Conservation (phyloP, 2,329 filamentous ascomycete genomes). For the Alternaria arborescens region DNA sequence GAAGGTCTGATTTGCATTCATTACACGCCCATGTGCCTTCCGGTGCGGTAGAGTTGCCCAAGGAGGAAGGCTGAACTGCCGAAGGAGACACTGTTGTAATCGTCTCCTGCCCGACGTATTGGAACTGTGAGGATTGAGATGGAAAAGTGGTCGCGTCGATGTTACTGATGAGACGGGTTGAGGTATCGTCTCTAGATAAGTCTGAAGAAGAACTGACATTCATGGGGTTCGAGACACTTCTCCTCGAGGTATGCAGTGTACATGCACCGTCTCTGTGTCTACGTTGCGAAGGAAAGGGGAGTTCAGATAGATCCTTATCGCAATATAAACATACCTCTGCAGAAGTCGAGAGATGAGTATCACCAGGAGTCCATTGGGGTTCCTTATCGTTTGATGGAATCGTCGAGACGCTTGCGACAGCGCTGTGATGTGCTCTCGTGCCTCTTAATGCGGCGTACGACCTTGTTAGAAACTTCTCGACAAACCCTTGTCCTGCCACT, state of each 20-base stretch:
- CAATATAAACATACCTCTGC: neutral
- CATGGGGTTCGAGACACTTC: neutral
- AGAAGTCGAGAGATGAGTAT: neutral
- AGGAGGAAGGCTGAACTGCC: neutral
- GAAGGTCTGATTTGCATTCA: neutral
- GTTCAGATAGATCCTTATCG: neutral
- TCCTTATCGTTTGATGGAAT: neutral
- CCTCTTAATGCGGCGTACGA: neutral
- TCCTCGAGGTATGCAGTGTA: neutral
- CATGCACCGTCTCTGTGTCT: neutral
- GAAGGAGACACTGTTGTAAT: neutral
- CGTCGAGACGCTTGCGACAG: neutral
- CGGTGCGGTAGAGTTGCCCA: neutral
- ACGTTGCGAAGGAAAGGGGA: neutral
- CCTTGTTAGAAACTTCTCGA: neutral
- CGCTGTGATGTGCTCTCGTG: neutral
- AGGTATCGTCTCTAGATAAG: neutral
- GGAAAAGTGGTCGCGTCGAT: neutral
- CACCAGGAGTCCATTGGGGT: neutral
- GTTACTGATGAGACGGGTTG: neutral
- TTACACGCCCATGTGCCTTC: constrained; percentile 9
- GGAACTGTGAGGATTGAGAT: neutral
- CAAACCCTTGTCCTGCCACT: neutral
- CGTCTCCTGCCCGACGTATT: neutral
- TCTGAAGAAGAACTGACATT: neutral